Evolutionary conservation across 345 rosid genomes (phyloP), one percentile per base, ranked within the genome.

Genomic region (Citrus inodora): DNA sequence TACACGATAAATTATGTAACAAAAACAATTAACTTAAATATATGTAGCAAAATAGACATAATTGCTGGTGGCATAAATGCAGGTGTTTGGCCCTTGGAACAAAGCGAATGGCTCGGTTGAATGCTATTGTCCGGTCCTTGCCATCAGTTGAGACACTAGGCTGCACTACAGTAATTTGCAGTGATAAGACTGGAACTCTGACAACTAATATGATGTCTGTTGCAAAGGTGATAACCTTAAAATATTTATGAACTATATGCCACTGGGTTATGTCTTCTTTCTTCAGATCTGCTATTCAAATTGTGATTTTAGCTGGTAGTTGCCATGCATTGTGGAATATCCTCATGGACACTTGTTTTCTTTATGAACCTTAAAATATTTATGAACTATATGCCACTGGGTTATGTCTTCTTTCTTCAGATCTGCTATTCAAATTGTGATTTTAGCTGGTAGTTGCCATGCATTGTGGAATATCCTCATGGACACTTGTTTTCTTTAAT

Each of bases 41-140:
- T 71, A 14, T 55, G 37, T 73, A 24, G 55, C 74, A 67, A 68
- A 42, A 48, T 19, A 17, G 25, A 7, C 60, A 51, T 58, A n/a
- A 46, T 33, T 63, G 67, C 17, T 48, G 69, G 28, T 33, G 66
- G 25, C 17, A 40, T 67, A 59, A 74, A 22, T 76, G 46, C 74
- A 96, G 99, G 89, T 94, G 98, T 87, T 92, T 96, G 92, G 99
- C 99, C 24, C 98, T 96, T 65, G 99, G 99, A 71, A 96, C 99
- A 55, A 96, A 96, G 89, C 91, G 97, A 77, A 96, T 96, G 99
- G 99, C 99, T 76, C 91, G 99, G 76, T 84, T 96, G 85, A 96
- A 96, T 87, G 99, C 99, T 51, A 92, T 96, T 83, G 99, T 96
- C 62, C 90, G 98, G 61, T 92, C 98, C 73, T 90, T 96, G 92